Conservation (phyloP, 2,329 filamentous ascomycete species). For the Colletotrichum brevisporum region DNA sequence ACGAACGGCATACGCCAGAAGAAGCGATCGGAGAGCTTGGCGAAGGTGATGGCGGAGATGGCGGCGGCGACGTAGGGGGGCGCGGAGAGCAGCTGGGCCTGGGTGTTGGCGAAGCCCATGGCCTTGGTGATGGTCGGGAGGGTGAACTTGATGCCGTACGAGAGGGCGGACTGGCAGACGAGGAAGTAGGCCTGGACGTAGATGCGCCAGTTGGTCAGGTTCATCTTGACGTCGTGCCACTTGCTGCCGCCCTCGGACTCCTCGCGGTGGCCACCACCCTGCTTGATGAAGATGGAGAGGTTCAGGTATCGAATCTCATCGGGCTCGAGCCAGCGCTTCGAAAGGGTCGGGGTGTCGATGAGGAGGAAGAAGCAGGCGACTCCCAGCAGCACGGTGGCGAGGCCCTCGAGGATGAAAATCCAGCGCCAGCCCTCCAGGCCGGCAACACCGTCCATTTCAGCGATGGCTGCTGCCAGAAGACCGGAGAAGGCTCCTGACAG, state of each 20-base stretch:
- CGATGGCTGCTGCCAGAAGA: constrained; percentile 71
- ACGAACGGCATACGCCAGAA: constrained; percentile 68
- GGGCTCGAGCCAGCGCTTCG: constrained; percentile 45
- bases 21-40: constrained; percentile 77
- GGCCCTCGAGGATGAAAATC: constrained; percentile 42
- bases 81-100: constrained; percentile 47
- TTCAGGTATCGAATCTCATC: constrained; percentile 47
- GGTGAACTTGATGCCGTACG: constrained; percentile 54
- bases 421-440: constrained; percentile 60
- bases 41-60: constrained; percentile 72
- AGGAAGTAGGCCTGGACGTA: constrained; percentile 52
- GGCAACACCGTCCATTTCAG: constrained; percentile 59
- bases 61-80: constrained; percentile 46
- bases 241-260: constrained; percentile 44
- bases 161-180: constrained; percentile 48
- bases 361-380: constrained; percentile 43
- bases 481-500: constrained; percentile 76
- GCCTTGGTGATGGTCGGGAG: constrained; percentile 53
- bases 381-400: constrained; percentile 49
- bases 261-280: constrained; percentile 40
- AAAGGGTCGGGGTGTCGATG: constrained; percentile 44
- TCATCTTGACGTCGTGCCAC: constrained; percentile 48
- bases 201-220: constrained; percentile 50
- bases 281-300: constrained; percentile 50
- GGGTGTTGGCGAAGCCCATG: constrained; percentile 51